Evolutionary conservation across 257 asterid species (phyloP), one percentile per base, ranked within the genome.

Genomic region (Salvia rosmarinus): DNA sequence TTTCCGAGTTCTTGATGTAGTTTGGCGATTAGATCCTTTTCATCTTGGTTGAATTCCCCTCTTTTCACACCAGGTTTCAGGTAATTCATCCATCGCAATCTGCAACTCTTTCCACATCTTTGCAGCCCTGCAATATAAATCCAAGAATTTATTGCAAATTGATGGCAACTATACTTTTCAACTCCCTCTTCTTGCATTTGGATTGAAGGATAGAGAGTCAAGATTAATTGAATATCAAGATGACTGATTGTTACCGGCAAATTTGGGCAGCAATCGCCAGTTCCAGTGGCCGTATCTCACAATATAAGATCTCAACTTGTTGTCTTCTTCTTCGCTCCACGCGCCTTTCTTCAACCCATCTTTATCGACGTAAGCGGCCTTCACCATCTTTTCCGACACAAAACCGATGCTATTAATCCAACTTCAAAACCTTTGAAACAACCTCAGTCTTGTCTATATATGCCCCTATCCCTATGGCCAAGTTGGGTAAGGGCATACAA

Each of bases 261-360:
- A 70, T 44, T 64, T 75, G 65, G 91, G 88, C n/a, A 86, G 81
- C 19, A 77, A 72, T 5, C 85, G 67, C 90, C 90, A 83, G 46
- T 81, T 86, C 78, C 81, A 69, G 40, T 81, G 85, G 25, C 88
- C 88, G 47, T 67, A 74, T 43, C 73, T 76, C 9, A 52, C 70
- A 2, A 86, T 42, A 63, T 76, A 82, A 70, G 72, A 78, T 49
- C 76, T 80, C 40, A 84, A 47, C 63, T 77, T 84, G 0, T 78
- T 49, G 51, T 86, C 89, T 72, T 86, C 91, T 3, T 86, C 86
- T 28, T 76, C 78, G 63, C 82, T 84, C 91, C 91, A 86, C 0
- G 85, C 82, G 5, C 91, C 87, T 72, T 66, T 86, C 77, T 60
- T 86, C 65, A 76, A 1, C 43, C 89, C 86, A 71, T 75, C 76